Percentiles rank a stretch among this genome's conserved stretches.
Evolutionary conservation across 176 grass and related monocot genomes (phyloP).

Genomic region (Oryza meyeriana): DNA sequence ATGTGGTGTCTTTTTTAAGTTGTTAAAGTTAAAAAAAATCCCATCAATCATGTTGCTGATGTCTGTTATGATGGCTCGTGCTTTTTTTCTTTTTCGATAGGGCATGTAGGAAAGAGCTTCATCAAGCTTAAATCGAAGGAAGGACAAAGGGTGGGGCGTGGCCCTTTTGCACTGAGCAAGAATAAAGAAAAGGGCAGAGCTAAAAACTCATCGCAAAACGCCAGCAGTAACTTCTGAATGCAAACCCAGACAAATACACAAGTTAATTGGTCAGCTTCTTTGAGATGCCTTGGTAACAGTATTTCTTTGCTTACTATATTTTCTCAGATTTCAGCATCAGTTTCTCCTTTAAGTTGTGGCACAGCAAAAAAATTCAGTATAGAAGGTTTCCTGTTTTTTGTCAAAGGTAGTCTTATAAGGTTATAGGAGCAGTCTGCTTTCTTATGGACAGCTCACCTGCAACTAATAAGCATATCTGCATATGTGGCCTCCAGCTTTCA

Average conservation of each 20-base stretch:
- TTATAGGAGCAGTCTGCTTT: not conserved
- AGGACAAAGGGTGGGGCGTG: not conserved
- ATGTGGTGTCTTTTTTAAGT: not conserved
- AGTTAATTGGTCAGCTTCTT: not conserved
- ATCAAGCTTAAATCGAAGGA: not conserved
- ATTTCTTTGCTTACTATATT: not conserved
- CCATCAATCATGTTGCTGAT: slow-evolving; percentile 10
- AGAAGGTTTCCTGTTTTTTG: not conserved
- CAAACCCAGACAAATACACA: not conserved
- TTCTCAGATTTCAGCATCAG: not conserved
- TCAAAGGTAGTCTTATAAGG: not conserved
- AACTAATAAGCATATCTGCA: no score
- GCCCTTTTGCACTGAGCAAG: slow-evolving; percentile 8
- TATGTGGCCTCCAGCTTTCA: not conserved
- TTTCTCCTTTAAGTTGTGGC: not conserved
- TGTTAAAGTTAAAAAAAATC: not conserved
- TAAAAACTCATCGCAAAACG: not conserved
- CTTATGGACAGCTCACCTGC: not conserved
- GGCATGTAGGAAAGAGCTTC: not conserved
- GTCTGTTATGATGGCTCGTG: not conserved
- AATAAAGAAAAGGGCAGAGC: not conserved
- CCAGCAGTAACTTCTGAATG: not conserved
- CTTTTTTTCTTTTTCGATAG: slow-evolving; percentile 6
- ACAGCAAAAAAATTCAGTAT: not conserved
- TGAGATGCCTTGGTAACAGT: not conserved